Base-by-base conservation (phyloP, 257 asterid genomes). In the Capsicum chinense region DNA sequence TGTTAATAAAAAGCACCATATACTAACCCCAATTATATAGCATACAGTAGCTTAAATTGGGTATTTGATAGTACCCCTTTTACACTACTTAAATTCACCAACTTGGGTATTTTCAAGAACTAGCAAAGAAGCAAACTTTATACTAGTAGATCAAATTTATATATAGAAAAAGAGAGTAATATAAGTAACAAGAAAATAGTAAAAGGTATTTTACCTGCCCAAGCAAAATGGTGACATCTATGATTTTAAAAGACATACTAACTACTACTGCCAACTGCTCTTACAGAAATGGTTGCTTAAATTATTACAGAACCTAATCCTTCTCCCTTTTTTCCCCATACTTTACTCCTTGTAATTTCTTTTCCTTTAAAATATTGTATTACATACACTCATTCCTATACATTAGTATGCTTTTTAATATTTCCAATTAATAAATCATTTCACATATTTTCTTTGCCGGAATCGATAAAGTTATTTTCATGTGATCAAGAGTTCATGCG, bases 231-330 rank as follows among this genome's bases (percentile, higher is more conserved):
- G 89, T 89, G 90, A 86, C 90, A 87, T 88, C 88, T 85, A 80
- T 89, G 87, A 93, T 87, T 84, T 88, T 69, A 85, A 90, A 90
- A 93, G 90, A 91, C 90, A 87, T 83, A 86, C 92, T 89, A 89
- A 90, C 93, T 83, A 92, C 93, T 90, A 92, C 94, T 90, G 91
- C 92, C 95, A 92, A 91, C 97, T 90, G 91, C 95, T 89, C 90
- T 90, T 85, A 85, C 89, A 86, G 91, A 71, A 67, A 60, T 81
- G 84, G 83, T 84, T 87, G 86, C 89, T 90, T 91, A 92, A 90
- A 90, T 93, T 88, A 93, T 92, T 92, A 88, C 90, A 91, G 54
- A 88, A 90, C 92, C 94, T 89, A 92, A 90, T 92, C 91, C 83
- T 88, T 87, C 64, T 68, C 76, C 79, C 10, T 69, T 54, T 74